phyloP scores from a whole-genome alignment of 805 yeast species.

The Brettanomyces custersianus region DNA sequence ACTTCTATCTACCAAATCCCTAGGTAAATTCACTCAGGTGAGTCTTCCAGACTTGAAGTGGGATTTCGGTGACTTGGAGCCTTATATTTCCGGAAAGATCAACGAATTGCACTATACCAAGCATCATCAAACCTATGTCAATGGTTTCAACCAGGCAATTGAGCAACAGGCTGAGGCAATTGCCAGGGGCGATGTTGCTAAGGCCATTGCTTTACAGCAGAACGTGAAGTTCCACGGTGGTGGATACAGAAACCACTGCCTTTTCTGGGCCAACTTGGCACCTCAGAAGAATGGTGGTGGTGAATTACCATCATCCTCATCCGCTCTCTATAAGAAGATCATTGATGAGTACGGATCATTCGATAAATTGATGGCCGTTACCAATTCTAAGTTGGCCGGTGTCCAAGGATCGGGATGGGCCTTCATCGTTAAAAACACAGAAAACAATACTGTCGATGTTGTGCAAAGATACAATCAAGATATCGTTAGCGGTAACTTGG shows the following conservation, averaged over 20 bases:
- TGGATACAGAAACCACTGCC: slow-evolving; percentile 77
- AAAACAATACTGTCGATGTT: slow-evolving; percentile 66
- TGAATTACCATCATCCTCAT: slow-evolving; percentile 42
- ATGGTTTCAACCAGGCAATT: slow-evolving; percentile 69
- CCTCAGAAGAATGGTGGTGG: slow-evolving; percentile 77
- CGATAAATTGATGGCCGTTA: slow-evolving; percentile 53
- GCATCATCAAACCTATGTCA: slow-evolving; percentile 90
- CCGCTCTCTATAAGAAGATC: slow-evolving; percentile 53
- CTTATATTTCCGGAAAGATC: slow-evolving; percentile 76
- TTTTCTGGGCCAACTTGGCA: slow-evolving; percentile 84
- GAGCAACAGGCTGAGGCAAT: slow-evolving; percentile 67
- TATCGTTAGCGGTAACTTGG: slow-evolving; percentile 60
- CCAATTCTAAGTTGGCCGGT: slow-evolving; percentile 72
- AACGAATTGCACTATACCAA: slow-evolving; percentile 81
- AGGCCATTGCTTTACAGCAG: slow-evolving; percentile 58
- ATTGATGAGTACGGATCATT: slow-evolving; percentile 59
- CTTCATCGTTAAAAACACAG: slow-evolving; percentile 74
- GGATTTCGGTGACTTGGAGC: slow-evolving; percentile 82
- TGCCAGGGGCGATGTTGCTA: slow-evolving; percentile 46
- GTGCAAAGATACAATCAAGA: slow-evolving; percentile 83
- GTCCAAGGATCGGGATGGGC: slow-evolving; percentile 97
- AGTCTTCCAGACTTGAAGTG: slow-evolving; percentile 75
- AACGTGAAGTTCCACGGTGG: slow-evolving; percentile 88
- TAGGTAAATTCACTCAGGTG: slow-evolving; percentile 39
- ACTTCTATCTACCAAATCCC: neutral